These are phyloP conservation scores for Periconia digitata DNA, from an alignment of 2,329 filamentous ascomycete genomes.

Conservation along the genomic window DNA sequence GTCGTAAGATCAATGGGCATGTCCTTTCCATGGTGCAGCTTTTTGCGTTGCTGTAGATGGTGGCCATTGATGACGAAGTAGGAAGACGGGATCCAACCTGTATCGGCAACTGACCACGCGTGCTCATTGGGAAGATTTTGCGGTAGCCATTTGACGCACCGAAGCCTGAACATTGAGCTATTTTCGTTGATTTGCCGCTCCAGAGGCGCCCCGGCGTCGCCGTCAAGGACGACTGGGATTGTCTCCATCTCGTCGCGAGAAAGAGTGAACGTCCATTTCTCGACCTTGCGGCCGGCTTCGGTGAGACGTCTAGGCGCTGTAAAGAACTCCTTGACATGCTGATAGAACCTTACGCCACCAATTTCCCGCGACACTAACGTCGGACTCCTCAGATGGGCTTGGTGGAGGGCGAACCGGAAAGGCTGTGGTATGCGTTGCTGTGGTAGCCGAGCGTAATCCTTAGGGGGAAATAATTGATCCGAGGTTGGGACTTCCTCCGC, in stretches of 20 bases:
- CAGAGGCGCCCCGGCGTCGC: conserved; percentile 26
- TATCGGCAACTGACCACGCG: conserved; percentile 66
- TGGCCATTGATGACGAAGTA: conserved; percentile 68
- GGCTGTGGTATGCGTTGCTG: conserved; percentile 50
- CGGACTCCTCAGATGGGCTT: conserved; percentile 60
- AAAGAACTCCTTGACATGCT: conserved; percentile 57
- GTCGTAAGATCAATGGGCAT: conserved; percentile 73
- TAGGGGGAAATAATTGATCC: conserved; percentile 39
- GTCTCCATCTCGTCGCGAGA: conserved; percentile 36
- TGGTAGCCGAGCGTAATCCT: conserved; percentile 29
- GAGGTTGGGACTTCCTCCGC: not conserved
- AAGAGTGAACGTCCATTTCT: conserved; percentile 53
- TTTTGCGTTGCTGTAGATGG: conserved; percentile 61
- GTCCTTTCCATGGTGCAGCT: conserved; percentile 73
- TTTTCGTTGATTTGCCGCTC: conserved; percentile 50
- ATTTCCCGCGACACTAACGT: conserved; percentile 40
- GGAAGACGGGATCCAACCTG: conserved; percentile 68
- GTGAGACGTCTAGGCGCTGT: conserved; percentile 49
- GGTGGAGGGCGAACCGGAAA: conserved; percentile 56
- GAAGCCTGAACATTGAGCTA: conserved; percentile 66
- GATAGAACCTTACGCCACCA: conserved; percentile 50
- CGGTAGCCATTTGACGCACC: conserved; percentile 58
- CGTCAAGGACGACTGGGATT: conserved; percentile 40
- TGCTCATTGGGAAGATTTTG: conserved; percentile 43
- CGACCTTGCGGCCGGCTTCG: conserved; percentile 41